These are phyloP conservation scores for Curvularia lunata DNA, from an alignment of 2,329 filamentous ascomycete genomes.

Conservation along the genomic window DNA sequence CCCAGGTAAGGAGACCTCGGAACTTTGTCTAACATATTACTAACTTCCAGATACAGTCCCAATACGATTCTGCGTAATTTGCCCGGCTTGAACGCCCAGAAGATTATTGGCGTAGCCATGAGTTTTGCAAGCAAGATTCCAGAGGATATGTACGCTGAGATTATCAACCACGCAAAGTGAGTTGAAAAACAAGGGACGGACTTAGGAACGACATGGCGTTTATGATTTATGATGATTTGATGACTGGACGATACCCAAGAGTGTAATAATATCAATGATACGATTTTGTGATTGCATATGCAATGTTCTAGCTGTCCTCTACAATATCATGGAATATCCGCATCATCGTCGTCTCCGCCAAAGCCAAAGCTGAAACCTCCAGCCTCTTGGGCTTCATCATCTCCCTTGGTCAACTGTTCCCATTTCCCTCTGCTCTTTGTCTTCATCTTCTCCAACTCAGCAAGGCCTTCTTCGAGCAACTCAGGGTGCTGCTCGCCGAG, in stretches of 20 bases:
- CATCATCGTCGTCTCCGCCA: slow-evolving; percentile 61
- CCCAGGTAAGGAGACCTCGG: slow-evolving; percentile 67
- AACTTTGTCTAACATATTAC: not conserved
- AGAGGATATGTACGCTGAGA: slow-evolving; percentile 86
- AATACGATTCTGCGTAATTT: slow-evolving; percentile 91
- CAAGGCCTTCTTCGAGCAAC: slow-evolving; percentile 67
- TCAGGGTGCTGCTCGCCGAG: slow-evolving; percentile 69
- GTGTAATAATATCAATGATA: not conserved
- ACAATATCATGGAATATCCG: slow-evolving; percentile 39
- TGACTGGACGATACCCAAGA: slow-evolving; percentile 14
- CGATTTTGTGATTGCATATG: not conserved
- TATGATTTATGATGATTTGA: slow-evolving; percentile 16
- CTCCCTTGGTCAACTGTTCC: slow-evolving; percentile 74
- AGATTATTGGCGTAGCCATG: slow-evolving; percentile 84
- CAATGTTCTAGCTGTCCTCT: not conserved
- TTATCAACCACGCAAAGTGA: slow-evolving; percentile 83
- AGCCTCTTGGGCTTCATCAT: slow-evolving; percentile 50
- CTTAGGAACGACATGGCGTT: not conserved
- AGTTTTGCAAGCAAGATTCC: slow-evolving; percentile 89
- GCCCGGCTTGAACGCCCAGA: slow-evolving; percentile 80
- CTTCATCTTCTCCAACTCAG: slow-evolving; percentile 68
- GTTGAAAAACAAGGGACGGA: not conserved
- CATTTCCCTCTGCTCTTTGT: slow-evolving; percentile 77
- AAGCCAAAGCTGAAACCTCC: slow-evolving; percentile 67
- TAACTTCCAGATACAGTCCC: slow-evolving; percentile 66